Evolutionary conservation across 768 basidiomycete species (phyloP).

Genomic region (Boletus huronensis): DNA sequence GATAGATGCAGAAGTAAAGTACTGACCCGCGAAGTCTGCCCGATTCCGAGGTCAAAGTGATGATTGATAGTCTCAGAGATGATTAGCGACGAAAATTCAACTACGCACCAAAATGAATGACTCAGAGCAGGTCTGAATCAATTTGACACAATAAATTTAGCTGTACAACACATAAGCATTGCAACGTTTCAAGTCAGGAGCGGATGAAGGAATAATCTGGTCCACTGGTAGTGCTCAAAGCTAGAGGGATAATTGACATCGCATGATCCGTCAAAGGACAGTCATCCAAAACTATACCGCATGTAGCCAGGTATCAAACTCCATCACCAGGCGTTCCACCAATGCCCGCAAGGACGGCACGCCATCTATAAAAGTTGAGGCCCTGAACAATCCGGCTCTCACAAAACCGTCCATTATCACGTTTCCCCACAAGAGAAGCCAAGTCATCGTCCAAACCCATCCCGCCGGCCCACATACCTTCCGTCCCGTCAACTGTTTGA

Average conservation of each 20-base stretch:
- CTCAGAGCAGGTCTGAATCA: too few relatives aligned
- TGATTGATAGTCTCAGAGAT: too few relatives aligned
- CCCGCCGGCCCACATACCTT: conserved; percentile 30
- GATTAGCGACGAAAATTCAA: too few relatives aligned
- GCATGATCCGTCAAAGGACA: neutral
- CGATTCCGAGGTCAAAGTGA: too few relatives aligned
- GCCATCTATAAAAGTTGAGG: neutral
- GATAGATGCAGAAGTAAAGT: too few relatives aligned
- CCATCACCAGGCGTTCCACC: neutral
- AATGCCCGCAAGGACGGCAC: neutral
- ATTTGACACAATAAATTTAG: too few relatives aligned
- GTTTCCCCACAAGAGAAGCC: conserved; percentile 25
- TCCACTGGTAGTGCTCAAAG: neutral
- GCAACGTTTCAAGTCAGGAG: too few relatives aligned
- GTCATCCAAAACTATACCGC: neutral
- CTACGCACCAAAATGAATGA: too few relatives aligned
- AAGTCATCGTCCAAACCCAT: conserved; percentile 34
- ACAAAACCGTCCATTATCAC: conserved; percentile 18
- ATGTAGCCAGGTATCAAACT: neutral
- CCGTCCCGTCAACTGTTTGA: conserved; percentile 21
- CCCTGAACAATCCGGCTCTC: too few relatives aligned
- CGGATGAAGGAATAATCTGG: neutral
- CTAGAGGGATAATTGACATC: neutral
- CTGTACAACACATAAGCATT: too few relatives aligned
- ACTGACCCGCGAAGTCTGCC: too few relatives aligned